A percentile compares a stretch with the other conserved stretches of the same genome.
Conservation (phyloP, 306 rosid genomes). For the Corylus heterophylla region DNA sequence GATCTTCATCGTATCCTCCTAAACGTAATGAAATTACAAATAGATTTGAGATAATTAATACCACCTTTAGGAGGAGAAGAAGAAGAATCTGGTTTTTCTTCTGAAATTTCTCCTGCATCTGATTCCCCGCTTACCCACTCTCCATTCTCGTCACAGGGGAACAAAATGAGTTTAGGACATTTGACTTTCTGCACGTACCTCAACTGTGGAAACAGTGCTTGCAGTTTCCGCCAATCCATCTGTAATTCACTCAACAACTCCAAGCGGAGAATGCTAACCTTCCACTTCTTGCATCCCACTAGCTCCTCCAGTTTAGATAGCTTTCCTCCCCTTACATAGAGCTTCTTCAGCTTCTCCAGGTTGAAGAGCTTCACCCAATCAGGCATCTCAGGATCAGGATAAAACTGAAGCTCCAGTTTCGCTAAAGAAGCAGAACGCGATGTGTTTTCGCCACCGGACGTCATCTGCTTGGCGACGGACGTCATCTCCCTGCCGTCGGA, state of each 20-base stretch:
- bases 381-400: neutral
- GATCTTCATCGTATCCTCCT: too few species aligned
- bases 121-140: slow-evolving; percentile 3
- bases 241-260: neutral
- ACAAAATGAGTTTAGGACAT: neutral
- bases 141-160: slow-evolving; percentile 5
- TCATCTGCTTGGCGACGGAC: too few species aligned
- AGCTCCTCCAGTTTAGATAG: neutral
- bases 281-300: neutral
- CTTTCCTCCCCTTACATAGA: slow-evolving; percentile 19
- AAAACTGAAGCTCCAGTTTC: slow-evolving; percentile 27
- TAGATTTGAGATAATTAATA: too few species aligned
- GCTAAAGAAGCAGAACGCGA: neutral
- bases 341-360: neutral
- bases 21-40: too few species aligned
- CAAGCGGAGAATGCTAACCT: neutral
- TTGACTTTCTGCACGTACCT: slow-evolving; percentile 3
- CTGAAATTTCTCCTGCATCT: too few species aligned
- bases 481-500: too few species aligned
- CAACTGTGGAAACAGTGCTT: neutral
- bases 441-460: too few species aligned
- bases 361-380: neutral
- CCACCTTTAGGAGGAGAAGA: too few species aligned
- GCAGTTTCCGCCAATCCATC: slow-evolving; percentile 12
- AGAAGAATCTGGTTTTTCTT: too few species aligned